A percentile compares a stretch with the other conserved stretches of the same genome.
Evolutionary conservation across 2,329 filamentous ascomycete species (phyloP).

Genomic region (Pleomassaria siparia): DNA sequence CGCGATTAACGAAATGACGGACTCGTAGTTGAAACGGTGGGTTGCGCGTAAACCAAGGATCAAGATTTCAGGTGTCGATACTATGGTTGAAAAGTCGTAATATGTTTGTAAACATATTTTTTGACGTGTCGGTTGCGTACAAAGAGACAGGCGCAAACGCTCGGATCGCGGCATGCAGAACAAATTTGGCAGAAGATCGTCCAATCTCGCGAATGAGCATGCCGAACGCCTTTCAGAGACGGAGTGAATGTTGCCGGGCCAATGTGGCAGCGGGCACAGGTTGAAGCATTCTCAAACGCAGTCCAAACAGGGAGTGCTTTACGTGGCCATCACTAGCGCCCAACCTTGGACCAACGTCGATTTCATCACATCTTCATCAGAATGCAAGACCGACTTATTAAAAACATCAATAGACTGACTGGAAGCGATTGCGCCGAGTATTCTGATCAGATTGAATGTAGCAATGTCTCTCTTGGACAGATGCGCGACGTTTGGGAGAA

Average conservation of each 20-base stretch:
- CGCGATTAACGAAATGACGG: neutral
- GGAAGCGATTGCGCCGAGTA: neutral
- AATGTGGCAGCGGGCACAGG: slow-evolving; percentile 14
- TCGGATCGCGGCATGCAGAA: neutral
- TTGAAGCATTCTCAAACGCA: slow-evolving; percentile 39
- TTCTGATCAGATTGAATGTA: slow-evolving; percentile 12
- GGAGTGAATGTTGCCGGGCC: slow-evolving; percentile 19
- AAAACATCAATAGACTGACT: neutral
- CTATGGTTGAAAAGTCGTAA: neutral
- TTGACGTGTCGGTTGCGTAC: neutral
- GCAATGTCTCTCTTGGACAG: neutral
- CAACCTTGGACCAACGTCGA: slow-evolving; percentile 17
- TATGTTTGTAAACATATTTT: neutral
- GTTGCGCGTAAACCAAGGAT: neutral
- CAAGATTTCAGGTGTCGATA: slow-evolving; percentile 1
- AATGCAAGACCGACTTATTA: neutral
- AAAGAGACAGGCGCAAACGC: neutral
- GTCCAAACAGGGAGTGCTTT: slow-evolving; percentile 39
- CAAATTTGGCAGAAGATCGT: slow-evolving; percentile 4
- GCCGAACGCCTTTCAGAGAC: slow-evolving; percentile 15
- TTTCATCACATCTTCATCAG: slow-evolving; percentile 4
- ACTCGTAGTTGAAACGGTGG: neutral
- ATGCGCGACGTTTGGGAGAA: neutral
- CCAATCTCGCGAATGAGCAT: slow-evolving; percentile 27
- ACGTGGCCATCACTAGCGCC: slow-evolving; percentile 22